Evolutionary conservation across 2,329 filamentous ascomycete species (phyloP), one percentile per base, ranked within the genome.

Genomic region (Aspergillaceae sp.): DNA sequence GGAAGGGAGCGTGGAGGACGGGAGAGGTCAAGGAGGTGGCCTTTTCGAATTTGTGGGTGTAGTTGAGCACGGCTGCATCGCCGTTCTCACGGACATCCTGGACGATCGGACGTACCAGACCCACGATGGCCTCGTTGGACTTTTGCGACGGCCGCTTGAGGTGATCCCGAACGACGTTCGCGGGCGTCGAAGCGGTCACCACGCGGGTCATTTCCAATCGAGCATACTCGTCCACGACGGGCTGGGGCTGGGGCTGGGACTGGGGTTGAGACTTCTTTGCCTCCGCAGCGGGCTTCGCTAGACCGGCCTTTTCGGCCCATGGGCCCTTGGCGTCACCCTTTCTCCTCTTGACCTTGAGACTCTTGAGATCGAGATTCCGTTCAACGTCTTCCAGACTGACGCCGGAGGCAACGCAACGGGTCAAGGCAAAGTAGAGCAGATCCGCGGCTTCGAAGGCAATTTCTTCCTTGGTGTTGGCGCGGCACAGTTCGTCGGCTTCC

Each of bases 11-110:
- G 60, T 82, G 85, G 52, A 98, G 75, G 9, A 98, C 89, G 0
- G 91, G 88, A 1, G 89, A 91, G 9, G 81, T 92, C 49, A 98
- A 74, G 2, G 87, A 91, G 0, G 87, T 94, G 1, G 91, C 92
- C 72, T 91, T 95, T 64, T 98, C 92, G 57, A 98, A 98, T 67
- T 94, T 95, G 77, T 96, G 90, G 1, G 92, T 97, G 68, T 95
- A 97, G 43, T 86, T 84, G 40, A 98, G 77, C 27, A 98, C 76
- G 3, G 88, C 90, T 58, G 84, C 84, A 68, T 98, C 92, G 44
- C 92, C 92, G 32, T 86, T 81, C 38, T 80, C 76, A 46, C 83
- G 86, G 46, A 98, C 85, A 41, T 90, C 86, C 48, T 91, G 82
- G 60, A 98, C 88, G 58, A 98, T 98, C 1, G 92, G 92, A 33